Evolutionary conservation across 2,329 filamentous ascomycete species (phyloP).

Genomic region (Xylaria polymorpha): DNA sequence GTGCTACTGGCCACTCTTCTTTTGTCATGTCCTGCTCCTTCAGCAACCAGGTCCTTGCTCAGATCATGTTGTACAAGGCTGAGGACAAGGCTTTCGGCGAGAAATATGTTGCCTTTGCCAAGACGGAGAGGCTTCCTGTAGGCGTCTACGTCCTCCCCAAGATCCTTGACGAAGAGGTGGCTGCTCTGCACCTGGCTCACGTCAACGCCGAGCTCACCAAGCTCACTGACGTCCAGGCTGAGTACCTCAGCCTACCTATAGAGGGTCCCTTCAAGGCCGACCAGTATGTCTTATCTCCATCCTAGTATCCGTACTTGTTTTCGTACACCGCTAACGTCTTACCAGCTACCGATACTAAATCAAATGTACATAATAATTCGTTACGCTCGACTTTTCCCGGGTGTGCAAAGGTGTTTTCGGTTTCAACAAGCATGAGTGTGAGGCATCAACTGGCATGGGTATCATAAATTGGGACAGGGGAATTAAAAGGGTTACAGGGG

Average conservation of each 20-base stretch:
- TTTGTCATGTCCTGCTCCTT: slow-evolving; percentile 99
- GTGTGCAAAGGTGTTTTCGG: slow-evolving; percentile 38
- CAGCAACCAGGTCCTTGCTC: slow-evolving; percentile 99
- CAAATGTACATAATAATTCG: slow-evolving; percentile 45
- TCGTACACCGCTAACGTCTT: slow-evolving; percentile 46
- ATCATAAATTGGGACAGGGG: slow-evolving; percentile 44
- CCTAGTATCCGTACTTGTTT: slow-evolving; percentile 4
- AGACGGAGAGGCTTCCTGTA: slow-evolving; percentile 87
- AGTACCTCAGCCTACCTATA: slow-evolving; percentile 87
- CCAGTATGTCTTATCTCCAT: slow-evolving; percentile 68
- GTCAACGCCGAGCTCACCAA: slow-evolving; percentile 93
- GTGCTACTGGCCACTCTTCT: slow-evolving; percentile 98
- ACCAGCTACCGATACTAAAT: slow-evolving; percentile 75
- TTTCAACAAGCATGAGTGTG: slow-evolving; percentile 52
- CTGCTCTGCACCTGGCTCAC: slow-evolving; percentile 90
- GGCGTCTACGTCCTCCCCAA: slow-evolving; percentile 98
- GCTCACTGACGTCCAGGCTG: slow-evolving; percentile 86
- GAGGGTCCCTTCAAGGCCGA: slow-evolving; percentile 98
- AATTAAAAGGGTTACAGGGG: slow-evolving; percentile 47
- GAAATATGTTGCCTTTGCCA: slow-evolving; percentile 97
- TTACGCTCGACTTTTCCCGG: slow-evolving; percentile 19
- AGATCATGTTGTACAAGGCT: slow-evolving; percentile 98
- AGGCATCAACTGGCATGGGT: slow-evolving; percentile 48
- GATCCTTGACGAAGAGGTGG: slow-evolving; percentile 99
- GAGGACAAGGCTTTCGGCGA: slow-evolving; percentile 85